Base-by-base conservation (phyloP, 176 grass and related monocot genomes). In the Areca catechu region DNA sequence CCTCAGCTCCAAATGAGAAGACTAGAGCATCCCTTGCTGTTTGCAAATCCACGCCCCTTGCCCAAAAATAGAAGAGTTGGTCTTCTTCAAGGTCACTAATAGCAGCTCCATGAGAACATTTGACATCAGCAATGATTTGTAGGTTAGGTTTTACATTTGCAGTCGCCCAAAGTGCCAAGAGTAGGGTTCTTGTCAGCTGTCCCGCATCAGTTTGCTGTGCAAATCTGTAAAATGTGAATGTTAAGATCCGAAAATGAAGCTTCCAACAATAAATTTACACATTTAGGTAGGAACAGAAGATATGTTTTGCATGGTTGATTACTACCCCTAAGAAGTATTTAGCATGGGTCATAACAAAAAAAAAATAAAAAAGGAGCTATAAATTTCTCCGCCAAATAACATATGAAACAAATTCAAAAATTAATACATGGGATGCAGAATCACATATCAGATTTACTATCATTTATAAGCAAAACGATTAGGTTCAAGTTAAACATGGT, bases 111-210 rank as follows among this genome's bases (percentile, higher is more conserved):
- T 97, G 93, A 16, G 93, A 78, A 63, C 93, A 97, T 74, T 73
- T 88, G n/a, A 97, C 93, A 67, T 97, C 87, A 3, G 93, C 93
- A n/a, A 97, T 73, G 28, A 97, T 97, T 83, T 91, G 93, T 53
- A 97, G 81, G 80, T 97, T 97, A 2, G 93, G 93, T 56, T 91
- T 97, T 28, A 97, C 87, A 70, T 86, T 83, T 60, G 90, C 93
- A 18, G 86, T 58, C 0, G 83, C 93, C 57, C 86, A 80, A 27
- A 87, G 83, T 66, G 87, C 89, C 52, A 97, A 62, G 49, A 97
- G 56, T 28, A 97, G 93, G 19, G 80, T 85, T 73, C 77, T 88
- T 15, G 93, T 85, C 56, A 91, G 77, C 28, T 97, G 93, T 7
- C 87, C 86, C 3, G 93, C 93, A 58, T 97, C 93, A 49, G 86